Evolutionary conservation across 1,284 basidiomycete species (phyloP), one percentile per base, ranked within the genome.

Genomic region (Cutaneotrichosporon sp.): DNA sequence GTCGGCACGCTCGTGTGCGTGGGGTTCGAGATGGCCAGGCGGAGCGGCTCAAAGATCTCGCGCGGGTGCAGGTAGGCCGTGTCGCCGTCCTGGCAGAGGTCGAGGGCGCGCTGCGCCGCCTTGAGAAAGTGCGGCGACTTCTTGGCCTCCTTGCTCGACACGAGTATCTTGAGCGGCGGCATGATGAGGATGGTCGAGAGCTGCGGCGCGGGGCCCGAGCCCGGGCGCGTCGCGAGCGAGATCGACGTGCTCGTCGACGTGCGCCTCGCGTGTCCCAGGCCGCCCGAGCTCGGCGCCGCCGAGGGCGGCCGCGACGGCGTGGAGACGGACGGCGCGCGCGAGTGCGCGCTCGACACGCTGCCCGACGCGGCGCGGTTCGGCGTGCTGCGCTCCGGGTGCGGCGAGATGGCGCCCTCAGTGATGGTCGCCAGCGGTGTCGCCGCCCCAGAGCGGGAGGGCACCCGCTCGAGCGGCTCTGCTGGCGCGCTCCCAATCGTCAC

Each of bases 1-100:
- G 97, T 84, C 69, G 92, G 92, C 75, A 97, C 92, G 67, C 85
- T 90, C 57, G 88, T 86, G 1, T 93, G 95, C 81, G 97, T 93
- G 1, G 75, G 75, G 54, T 75, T 77, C 7, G 70, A 72, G 80
- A 94, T 97, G 14, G 94, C 95, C 56, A 97, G 83, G 57, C 91
- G 87, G 58, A 98, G 83, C 16, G 95, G 93, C 73, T 95, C 91
- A 72, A 98, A 93, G 58, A 97, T 90, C 73, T 93, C 89, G 64
- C 91, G 84, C 38, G 90, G 90, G 67, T 80, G 77, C 43, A 74
- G 65, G 60, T 73, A 77, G 1, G 79, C 76, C 10, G 72, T 68
- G 73, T 87, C 81, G 52, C 89, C 87, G 31, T 84, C 82, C 70
- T 87, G 87, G 74, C 95, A 86, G 75, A 94, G 84, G 56, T 93